Conservation (phyloP, 1,284 basidiomycete species). For the Papiliotrema fonsecae region DNA sequence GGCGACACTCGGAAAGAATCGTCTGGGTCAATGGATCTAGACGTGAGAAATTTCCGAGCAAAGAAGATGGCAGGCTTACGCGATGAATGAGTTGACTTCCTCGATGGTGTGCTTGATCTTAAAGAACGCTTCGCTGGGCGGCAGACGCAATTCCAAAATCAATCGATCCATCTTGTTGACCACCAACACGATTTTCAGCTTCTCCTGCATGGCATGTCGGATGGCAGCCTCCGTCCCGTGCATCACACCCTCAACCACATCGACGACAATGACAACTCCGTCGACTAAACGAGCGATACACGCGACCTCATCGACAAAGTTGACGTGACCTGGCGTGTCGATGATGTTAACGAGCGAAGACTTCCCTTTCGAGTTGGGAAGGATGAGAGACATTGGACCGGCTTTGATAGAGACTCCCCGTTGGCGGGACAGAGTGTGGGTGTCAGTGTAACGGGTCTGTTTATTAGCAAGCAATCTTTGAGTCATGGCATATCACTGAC, state of each 20-base stretch:
- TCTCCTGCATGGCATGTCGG: constrained; percentile 80
- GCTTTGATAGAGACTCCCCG: constrained; percentile 95
- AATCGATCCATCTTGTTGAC: constrained; percentile 98
- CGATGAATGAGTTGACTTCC: constrained; percentile 93
- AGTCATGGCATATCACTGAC: constrained; percentile 51
- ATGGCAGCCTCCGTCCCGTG: constrained; percentile 80
- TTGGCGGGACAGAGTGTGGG: constrained; percentile 79
- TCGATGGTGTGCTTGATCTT: constrained; percentile 99
- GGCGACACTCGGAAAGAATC: constrained; percentile 83
- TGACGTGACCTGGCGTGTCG: constrained; percentile 97
- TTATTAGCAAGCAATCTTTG: background rate
- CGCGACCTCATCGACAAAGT: constrained; percentile 96
- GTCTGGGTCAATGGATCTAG: constrained; percentile 78
- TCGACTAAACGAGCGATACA: constrained; percentile 82
- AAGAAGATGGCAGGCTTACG: constrained; percentile 52
- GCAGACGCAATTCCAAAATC: constrained; percentile 92
- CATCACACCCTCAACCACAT: constrained; percentile 95
- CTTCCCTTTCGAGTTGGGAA: constrained; percentile 84
- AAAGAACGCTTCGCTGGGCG: constrained; percentile 94
- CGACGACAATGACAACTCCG: constrained; percentile 88
- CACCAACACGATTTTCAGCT: constrained; percentile 84
- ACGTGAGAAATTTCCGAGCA: background rate
- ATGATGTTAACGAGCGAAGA: constrained; percentile 89
- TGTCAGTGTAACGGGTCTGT: constrained; percentile 89
- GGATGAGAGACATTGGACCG: constrained; percentile 88